Conservation (phyloP, 1,284 basidiomycete species). For the Xerocomus nothofagi region DNA sequence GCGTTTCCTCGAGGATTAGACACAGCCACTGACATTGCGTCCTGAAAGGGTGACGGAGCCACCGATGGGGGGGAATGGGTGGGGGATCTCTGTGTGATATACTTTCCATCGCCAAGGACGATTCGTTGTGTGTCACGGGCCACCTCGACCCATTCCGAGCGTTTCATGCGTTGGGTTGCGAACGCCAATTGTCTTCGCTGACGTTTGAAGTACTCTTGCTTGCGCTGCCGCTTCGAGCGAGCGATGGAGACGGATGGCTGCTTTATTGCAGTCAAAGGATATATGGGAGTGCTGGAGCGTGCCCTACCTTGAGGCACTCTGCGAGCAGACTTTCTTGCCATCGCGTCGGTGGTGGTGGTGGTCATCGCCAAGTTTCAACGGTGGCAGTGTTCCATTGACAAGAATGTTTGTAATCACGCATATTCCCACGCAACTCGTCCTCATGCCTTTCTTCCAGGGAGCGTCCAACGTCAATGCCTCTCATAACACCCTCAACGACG, state of each 20-base stretch:
- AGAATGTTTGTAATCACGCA: slow-evolving; percentile 20
- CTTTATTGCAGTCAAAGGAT: slow-evolving; percentile 26
- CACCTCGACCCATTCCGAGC: slow-evolving; percentile 33
- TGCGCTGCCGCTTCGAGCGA: slow-evolving; percentile 23
- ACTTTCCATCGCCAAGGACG: slow-evolving; percentile 47
- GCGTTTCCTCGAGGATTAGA: slow-evolving; percentile 5
- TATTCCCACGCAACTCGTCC: slow-evolving; percentile 6
- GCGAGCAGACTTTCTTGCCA: slow-evolving; percentile 23
- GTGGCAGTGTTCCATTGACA: slow-evolving; percentile 3
- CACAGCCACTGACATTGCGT: slow-evolving; percentile 6
- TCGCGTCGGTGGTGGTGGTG: slow-evolving; percentile 17
- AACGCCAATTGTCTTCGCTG: slow-evolving; percentile 23
- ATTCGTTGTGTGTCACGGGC: slow-evolving; percentile 44
- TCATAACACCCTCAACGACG: slow-evolving; percentile 23
- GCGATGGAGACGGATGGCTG: slow-evolving; percentile 22
- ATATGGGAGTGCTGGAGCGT: slow-evolving; percentile 21
- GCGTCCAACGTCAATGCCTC: slow-evolving; percentile 20
- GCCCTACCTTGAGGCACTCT: slow-evolving; percentile 31
- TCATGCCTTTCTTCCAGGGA: slow-evolving; percentile 30
- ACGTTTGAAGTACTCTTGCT: slow-evolving; percentile 25
- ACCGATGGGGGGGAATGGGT: slow-evolving; percentile 19
- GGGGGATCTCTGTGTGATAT: slow-evolving; percentile 40
- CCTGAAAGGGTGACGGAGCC: slow-evolving; percentile 24
- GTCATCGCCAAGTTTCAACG: slow-evolving; percentile 2
- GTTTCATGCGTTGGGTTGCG: slow-evolving; percentile 26